Evolutionary conservation across 352 stramenopile species (phyloP).

Genomic region (Phytopythium mirpurense): DNA sequence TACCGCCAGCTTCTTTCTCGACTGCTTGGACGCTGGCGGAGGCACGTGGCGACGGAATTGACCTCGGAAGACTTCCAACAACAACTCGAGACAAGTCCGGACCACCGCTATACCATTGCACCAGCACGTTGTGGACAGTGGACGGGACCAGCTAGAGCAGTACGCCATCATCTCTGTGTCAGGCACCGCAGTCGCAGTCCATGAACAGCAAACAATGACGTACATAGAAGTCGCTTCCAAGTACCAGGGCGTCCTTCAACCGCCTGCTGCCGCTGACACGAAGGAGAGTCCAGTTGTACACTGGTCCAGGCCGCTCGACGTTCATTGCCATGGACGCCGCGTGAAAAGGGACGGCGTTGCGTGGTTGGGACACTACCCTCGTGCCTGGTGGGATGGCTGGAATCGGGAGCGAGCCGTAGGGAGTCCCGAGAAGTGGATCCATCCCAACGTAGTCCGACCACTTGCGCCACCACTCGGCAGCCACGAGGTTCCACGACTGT

Average conservation of each 20-base stretch:
- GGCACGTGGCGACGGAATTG: constrained; percentile 25
- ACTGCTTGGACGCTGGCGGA: constrained; percentile 14
- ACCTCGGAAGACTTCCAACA: constrained; percentile 24
- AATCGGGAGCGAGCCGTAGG: constrained; percentile 45
- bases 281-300: constrained; percentile 76
- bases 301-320: constrained; percentile 52
- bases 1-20: constrained; percentile 7
- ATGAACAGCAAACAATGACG: constrained; percentile 9
- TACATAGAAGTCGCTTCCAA: constrained; percentile 77
- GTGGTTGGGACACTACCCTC: constrained; percentile 22
- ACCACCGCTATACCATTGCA: constrained; percentile 75
- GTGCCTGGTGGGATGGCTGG: constrained; percentile 41
- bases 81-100: constrained; percentile 28
- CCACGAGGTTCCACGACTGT: constrained; percentile 75
- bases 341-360: not conserved
- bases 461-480: constrained; percentile 68
- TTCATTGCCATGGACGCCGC: constrained; percentile 7
- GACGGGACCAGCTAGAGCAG: constrained; percentile 57
- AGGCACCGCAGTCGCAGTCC: not conserved
- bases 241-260: constrained; percentile 67
- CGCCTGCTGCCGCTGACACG: constrained; percentile 68
- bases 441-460: constrained; percentile 76
- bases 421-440: constrained; percentile 56
- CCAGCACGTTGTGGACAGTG: constrained; percentile 55
- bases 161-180: constrained; percentile 1